These are phyloP conservation scores for Ilex asprella DNA, from an alignment of 257 asterid species.

Conservation along the genomic window DNA sequence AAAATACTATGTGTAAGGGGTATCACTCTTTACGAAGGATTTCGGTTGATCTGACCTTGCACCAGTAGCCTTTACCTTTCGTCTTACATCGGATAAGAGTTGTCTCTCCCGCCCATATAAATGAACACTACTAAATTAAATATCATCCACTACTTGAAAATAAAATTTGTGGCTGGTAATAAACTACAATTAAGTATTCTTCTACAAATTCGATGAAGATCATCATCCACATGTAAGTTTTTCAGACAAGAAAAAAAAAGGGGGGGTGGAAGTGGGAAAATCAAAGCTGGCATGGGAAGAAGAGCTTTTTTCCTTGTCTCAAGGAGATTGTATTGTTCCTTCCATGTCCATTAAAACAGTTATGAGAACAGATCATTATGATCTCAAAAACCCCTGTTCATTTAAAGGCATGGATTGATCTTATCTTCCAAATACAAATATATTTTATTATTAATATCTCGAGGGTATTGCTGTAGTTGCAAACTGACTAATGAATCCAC, in stretches of 20 bases:
- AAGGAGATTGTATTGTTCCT: conserved; percentile 35
- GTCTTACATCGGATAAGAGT: too few relatives aligned
- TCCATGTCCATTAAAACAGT: conserved; percentile 5
- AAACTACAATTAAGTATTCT: not conserved
- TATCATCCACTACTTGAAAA: not conserved
- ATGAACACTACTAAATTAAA: too few relatives aligned
- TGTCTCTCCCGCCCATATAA: too few relatives aligned
- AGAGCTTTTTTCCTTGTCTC: conserved; percentile 67
- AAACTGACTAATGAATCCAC: too few relatives aligned
- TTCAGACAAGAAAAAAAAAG: conserved; percentile 1
- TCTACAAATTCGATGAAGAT: conserved; percentile 35
- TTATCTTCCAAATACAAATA: conserved; percentile 5
- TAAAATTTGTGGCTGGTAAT: too few relatives aligned
- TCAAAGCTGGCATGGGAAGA: conserved; percentile 59
- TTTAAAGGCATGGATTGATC: conserved; percentile 7
- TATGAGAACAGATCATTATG: not conserved
- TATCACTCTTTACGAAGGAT: too few relatives aligned
- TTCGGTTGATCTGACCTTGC: too few relatives aligned
- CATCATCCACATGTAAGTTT: conserved; percentile 24
- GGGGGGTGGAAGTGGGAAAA: conserved; percentile 24
- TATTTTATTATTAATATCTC: not conserved
- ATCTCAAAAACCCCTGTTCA: conserved; percentile 18
- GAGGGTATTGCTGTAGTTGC: not conserved
- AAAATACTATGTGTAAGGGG: too few relatives aligned
- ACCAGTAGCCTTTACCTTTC: too few relatives aligned